phyloP scores from a whole-genome alignment of 305 asterid species.

The Solanum hybrid region DNA sequence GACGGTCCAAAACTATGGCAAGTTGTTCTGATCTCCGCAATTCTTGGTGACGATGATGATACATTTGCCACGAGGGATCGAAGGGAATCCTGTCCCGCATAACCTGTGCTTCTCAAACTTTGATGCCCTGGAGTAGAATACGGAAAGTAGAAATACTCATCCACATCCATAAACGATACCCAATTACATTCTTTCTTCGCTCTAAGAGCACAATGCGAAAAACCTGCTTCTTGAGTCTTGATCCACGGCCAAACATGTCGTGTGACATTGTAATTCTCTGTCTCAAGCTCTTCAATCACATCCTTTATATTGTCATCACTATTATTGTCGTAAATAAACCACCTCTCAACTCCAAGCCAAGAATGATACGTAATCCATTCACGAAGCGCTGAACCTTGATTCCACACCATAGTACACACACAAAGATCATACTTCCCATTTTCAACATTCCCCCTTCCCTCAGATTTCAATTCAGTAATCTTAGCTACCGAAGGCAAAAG shows the following conservation, averaged over 20 bases:
- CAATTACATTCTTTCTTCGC: slow-evolving; percentile 74
- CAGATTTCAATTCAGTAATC: slow-evolving; percentile 19
- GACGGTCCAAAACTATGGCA: slow-evolving; percentile 97
- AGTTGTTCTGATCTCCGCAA: slow-evolving; percentile 74
- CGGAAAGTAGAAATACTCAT: slow-evolving; percentile 83
- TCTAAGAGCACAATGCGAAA: slow-evolving; percentile 82
- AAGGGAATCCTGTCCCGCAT: slow-evolving; percentile 45
- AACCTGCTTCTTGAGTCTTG: slow-evolving; percentile 95
- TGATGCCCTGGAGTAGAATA: slow-evolving; percentile 35
- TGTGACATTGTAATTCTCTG: slow-evolving; percentile 44
- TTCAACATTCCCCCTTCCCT: not conserved
- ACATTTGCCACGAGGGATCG: slow-evolving; percentile 46
- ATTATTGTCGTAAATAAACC: slow-evolving; percentile 70
- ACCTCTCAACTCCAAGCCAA: slow-evolving; percentile 79
- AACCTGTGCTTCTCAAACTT: slow-evolving; percentile 24
- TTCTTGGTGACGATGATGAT: slow-evolving; percentile 39
- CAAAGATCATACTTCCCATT: slow-evolving; percentile 29
- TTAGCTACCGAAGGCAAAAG: slow-evolving; percentile 74
- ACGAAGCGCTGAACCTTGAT: slow-evolving; percentile 65
- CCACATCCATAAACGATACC: slow-evolving; percentile 95
- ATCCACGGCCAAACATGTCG: slow-evolving; percentile 97
- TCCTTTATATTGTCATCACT: slow-evolving; percentile 66
- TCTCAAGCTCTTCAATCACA: slow-evolving; percentile 41
- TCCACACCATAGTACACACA: slow-evolving; percentile 69
- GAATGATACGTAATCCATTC: slow-evolving; percentile 85